Conservation (phyloP, 2,329 filamentous ascomycete species). For the Hypoxylon sp. region DNA sequence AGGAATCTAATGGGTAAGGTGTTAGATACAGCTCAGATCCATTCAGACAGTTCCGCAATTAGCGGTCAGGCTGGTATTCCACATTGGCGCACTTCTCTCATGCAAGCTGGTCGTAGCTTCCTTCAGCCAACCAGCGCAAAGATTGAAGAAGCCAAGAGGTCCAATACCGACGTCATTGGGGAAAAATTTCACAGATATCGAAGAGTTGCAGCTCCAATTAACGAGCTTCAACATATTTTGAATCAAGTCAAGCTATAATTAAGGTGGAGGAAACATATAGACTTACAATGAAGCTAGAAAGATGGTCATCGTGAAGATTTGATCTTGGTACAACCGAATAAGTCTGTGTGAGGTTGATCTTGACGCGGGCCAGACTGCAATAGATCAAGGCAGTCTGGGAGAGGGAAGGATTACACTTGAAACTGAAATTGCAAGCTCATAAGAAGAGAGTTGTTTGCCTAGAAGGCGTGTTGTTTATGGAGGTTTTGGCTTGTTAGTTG, state of each 20-base stretch:
- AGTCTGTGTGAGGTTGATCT: conserved; percentile 18
- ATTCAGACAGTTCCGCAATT: conserved; percentile 25
- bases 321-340: conserved; percentile 7
- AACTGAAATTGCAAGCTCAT: conserved; percentile 43
- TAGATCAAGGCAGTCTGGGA: conserved; percentile 23
- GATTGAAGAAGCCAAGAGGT: conserved; percentile 1
- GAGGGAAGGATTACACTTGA: conserved; percentile 9
- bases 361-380: conserved; percentile 28
- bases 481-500: conserved; percentile 5
- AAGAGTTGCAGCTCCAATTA: conserved; percentile 1
- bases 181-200: not conserved
- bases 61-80: conserved; percentile 17
- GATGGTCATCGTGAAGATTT: conserved; percentile 62
- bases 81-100: conserved; percentile 23
- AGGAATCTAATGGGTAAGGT: conserved; percentile 77
- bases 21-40: conserved; percentile 36
- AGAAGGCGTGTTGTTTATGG: conserved; percentile 12
- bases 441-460: conserved; percentile 24
- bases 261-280: conserved; percentile 6
- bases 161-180: not conserved
- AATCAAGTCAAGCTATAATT: not conserved
- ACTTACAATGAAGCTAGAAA: conserved; percentile 67
- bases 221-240: not conserved
- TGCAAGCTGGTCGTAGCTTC: conserved; percentile 22
- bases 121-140: conserved; percentile 11